These are phyloP conservation scores for Sinapis alba DNA, from an alignment of 441 rosid species.

Conservation along the genomic window DNA sequence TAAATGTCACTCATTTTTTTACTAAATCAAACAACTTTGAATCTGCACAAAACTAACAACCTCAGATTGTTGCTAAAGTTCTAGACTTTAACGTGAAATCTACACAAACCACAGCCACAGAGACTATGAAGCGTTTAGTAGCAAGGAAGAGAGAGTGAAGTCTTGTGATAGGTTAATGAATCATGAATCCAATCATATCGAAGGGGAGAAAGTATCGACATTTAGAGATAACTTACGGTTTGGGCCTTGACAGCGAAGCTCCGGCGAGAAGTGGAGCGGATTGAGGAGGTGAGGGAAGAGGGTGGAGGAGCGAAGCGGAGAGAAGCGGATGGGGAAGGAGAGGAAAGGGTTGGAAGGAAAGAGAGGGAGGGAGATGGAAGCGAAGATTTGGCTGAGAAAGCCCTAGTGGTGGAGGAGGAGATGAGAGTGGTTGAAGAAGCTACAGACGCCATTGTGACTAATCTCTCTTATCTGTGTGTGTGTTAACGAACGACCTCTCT, in stretches of 20 bases:
- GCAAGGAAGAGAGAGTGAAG: neutral
- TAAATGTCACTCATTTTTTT: neutral
- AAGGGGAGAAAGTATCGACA: neutral
- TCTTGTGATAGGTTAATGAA: neutral
- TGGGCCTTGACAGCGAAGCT: constrained; percentile 63
- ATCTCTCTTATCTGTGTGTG: constrained; percentile 16
- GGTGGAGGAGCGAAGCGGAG: constrained; percentile 47
- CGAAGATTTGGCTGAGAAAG: constrained; percentile 40
- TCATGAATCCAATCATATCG: neutral
- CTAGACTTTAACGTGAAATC: neutral
- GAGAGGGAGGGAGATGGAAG: constrained; percentile 45
- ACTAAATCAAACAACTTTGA: neutral
- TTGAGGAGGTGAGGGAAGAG: constrained; percentile 43
- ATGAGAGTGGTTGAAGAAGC: constrained; percentile 60
- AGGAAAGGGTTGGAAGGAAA: constrained; percentile 44
- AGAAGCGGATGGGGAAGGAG: constrained; percentile 52
- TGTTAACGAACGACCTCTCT: constrained; percentile 15
- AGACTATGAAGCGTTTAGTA: neutral
- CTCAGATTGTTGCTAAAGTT: constrained; percentile 20
- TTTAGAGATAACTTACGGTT: constrained; percentile 43
- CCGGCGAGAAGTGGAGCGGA: constrained; percentile 45
- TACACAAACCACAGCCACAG: neutral
- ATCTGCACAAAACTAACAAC: neutral
- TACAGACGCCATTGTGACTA: constrained; percentile 63
- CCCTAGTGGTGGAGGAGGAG: constrained; percentile 55